Base-by-base conservation (phyloP, 495 filamentous ascomycete genomes). In the Glarea lozoyensis region DNA sequence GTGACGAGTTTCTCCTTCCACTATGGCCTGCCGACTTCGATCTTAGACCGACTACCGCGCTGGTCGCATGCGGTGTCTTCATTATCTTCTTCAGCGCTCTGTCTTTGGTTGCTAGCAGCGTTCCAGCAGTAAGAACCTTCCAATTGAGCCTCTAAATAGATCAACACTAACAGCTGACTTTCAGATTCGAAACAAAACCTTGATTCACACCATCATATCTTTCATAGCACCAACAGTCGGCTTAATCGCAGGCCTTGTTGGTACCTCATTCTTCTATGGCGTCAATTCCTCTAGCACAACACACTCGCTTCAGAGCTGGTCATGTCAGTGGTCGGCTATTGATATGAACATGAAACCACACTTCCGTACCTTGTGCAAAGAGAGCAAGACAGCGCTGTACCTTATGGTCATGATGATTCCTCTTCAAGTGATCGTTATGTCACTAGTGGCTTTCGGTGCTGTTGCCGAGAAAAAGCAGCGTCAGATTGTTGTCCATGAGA, bases 1-100 rank as follows among this genome's bases (percentile, higher is more conserved):
- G 46, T 23, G 23, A 41, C 3, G 60, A 63, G 18, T 70, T 62
- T 41, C 51, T 63, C 34, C 53, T 73, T 17, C 47, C 68, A 5
- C 54, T 77, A 32, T 77, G 73, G 73, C 72, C 73, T 1, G 57
- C 59, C 10, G 49, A 67, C 9, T 72, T 75, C 51, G 63, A 74
- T 52, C 54, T 72, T 27, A 59, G 66, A 15, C 73, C 73, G 13
- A 68, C 71, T 17, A 52, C 68, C 23, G 66, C 70, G 5, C 62
- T 73, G 4, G 66, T 75, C 21, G 57, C 59, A 15, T 66, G 66
- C 21, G 60, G 65, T 31, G 53, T 55, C 13, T 54, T 77, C 39
- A 60, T 73, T 16, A 42, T 63, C 2, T 17, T 72, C 32, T 31
- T 62, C 38, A 70, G 62, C 49, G 50, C 66, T n/a, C 47, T 62